Evolutionary conservation across 73 alveolate genomes (phyloP), one percentile per base, ranked within the genome.

Genomic region (Durusdinium trenchii): DNA sequence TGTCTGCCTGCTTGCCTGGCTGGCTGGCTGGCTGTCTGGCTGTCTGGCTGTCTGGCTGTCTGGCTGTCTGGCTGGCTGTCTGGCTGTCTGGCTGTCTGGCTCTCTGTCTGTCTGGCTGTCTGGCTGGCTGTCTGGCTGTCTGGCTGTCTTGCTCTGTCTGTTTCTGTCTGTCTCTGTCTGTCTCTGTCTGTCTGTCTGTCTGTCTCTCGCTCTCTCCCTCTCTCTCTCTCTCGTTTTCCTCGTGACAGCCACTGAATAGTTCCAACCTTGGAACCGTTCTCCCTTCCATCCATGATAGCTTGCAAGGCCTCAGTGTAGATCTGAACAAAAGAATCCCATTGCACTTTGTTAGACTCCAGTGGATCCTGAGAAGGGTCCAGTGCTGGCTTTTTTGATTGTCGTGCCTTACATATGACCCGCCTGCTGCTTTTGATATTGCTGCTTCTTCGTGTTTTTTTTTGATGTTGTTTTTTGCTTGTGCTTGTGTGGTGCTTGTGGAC

Each of bases 201-300:
- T n/a, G 82, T n/a, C 48, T 46, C 82, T n/a, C 51, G 32, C 43
- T 67, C 76, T 62, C 36, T 6, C 76, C 4, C 5, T 62, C 36
- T 20, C 32, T 40, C 43, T 10, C 32, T 62, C 32, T 9, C 76
- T 40, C 79, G 36, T 7, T 64, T 64, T 30, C n/a, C 79, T 43
- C 28, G 9, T 32, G n/a, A 43, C 79, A 64, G 71, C 71, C n/a
- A n/a, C n/a, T n/a, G n/a, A n/a, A n/a, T n/a, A n/a, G n/a, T n/a
- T n/a, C n/a, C n/a, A n/a, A 38, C 98, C 98, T 91, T 91, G 75
- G 98, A 89, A 36, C 47, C 84, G 47, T 50, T 67, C 61, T 78
- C 98, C 67, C 98, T 67, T 32, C 54, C 82, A 51, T 91, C 98
- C 42, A 71, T 78, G 51, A 91, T 91, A 45, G 79, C 47, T 38